These are phyloP conservation scores for Bjerkandera adusta DNA, from an alignment of 1,284 basidiomycete genomes.

Conservation along the genomic window DNA sequence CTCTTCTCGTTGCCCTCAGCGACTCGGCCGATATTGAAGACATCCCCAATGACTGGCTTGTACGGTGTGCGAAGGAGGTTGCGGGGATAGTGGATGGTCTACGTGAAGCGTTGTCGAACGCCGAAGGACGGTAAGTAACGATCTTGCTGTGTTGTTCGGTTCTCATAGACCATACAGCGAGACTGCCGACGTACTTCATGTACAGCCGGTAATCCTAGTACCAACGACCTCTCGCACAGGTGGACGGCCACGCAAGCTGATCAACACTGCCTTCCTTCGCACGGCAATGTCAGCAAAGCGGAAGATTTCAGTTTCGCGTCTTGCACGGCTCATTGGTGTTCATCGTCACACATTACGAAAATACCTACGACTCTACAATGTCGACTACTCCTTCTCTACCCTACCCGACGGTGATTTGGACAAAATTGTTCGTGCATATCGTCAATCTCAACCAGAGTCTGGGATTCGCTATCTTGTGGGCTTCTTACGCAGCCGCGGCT, in stretches of 20 bases:
- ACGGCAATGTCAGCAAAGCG: not conserved
- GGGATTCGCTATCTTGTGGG: constrained; percentile 16
- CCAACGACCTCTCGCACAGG: not conserved
- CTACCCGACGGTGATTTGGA: constrained; percentile 7
- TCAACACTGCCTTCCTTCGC: not conserved
- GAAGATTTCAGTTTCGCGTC: not conserved
- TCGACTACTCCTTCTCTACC: not conserved
- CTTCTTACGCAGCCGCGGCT: constrained; percentile 2
- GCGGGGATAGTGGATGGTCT: not conserved
- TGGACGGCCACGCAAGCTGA: not conserved
- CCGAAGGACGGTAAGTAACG: not conserved
- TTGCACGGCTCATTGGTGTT: not conserved
- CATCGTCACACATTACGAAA: constrained; percentile 5
- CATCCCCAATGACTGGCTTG: not conserved
- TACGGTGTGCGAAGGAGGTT: not conserved
- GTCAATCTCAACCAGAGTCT: constrained; percentile 12
- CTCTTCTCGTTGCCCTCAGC: not conserved
- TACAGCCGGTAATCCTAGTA: not conserved
- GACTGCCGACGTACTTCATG: not conserved
- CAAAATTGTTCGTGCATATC: not conserved
- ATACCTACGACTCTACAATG: not conserved
- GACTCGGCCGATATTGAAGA: not conserved
- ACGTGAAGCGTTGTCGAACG: not conserved
- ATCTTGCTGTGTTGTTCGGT: too few species aligned
- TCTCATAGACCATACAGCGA: not conserved